Percentiles rank a stretch among this genome's conserved stretches.
These are phyloP conservation scores for Phytopythium litorale DNA, from an alignment of 352 stramenopile genomes.

Conservation along the genomic window DNA sequence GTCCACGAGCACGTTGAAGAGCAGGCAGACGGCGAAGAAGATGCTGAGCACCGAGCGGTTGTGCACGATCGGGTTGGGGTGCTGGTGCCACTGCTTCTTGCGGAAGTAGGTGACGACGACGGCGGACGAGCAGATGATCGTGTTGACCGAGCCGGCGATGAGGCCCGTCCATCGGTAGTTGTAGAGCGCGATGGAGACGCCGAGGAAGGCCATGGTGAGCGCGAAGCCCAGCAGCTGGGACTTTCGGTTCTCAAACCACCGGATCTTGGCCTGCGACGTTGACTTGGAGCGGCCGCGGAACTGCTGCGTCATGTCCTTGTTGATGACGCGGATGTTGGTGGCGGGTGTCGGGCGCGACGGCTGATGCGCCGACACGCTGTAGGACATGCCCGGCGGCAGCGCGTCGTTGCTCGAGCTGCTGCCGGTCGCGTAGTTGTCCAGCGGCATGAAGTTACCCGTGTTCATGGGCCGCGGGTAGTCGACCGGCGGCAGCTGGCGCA, in stretches of 20 bases:
- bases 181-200: slow-evolving; percentile 85
- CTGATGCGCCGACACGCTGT: slow-evolving; percentile 37
- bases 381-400: slow-evolving; percentile 11
- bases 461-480: slow-evolving; percentile 18
- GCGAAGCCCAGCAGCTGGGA: slow-evolving; percentile 83
- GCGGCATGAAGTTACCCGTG: slow-evolving; percentile 35
- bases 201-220: slow-evolving; percentile 83
- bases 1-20: slow-evolving; percentile 81
- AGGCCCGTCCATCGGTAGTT: slow-evolving; percentile 85
- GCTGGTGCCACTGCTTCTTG: slow-evolving; percentile 88
- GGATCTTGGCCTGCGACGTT: slow-evolving; percentile 63
- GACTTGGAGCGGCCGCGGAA: slow-evolving; percentile 78
- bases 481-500: slow-evolving; percentile 29
- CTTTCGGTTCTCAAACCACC: slow-evolving; percentile 89
- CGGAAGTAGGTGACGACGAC: slow-evolving; percentile 85
- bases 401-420: slow-evolving; percentile 28
- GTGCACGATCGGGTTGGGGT: slow-evolving; percentile 88
- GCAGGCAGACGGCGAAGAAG: slow-evolving; percentile 78
- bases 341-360: slow-evolving; percentile 58
- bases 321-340: slow-evolving; percentile 86
- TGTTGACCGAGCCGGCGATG: slow-evolving; percentile 85
- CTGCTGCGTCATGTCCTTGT: slow-evolving; percentile 88
- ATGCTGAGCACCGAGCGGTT: slow-evolving; percentile 81
- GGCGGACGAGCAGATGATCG: slow-evolving; percentile 82
- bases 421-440: slow-evolving; percentile 45